Evolutionary conservation across 768 basidiomycete species (phyloP).

Genomic region (Boletellus ananiceps): DNA sequence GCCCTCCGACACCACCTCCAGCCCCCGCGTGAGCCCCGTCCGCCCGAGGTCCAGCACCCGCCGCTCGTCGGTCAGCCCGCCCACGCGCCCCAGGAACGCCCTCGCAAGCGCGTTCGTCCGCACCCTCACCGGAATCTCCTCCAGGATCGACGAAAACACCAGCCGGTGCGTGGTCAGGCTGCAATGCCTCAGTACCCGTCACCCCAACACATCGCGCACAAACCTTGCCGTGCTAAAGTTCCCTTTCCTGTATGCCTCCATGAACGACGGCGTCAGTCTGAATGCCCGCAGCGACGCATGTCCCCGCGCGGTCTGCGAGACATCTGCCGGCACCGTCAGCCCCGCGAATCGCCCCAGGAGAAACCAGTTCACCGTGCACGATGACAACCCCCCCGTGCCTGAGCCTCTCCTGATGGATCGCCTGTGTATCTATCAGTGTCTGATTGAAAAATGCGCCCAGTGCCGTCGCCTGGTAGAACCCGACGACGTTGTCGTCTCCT

Average conservation of each 20-base stretch:
- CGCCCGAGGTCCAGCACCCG: conserved; percentile 63
- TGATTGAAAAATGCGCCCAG: conserved; percentile 85
- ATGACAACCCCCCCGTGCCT: conserved; percentile 83
- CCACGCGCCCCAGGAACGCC: conserved; percentile 69
- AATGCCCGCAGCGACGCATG: conserved; percentile 90
- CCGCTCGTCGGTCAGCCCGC: conserved; percentile 32
- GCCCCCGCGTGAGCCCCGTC: conserved; percentile 63
- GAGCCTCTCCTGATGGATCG: conserved; percentile 79
- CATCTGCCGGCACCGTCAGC: conserved; percentile 44
- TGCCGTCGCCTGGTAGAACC: conserved; percentile 89
- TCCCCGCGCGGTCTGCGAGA: conserved; percentile 73
- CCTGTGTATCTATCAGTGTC: conserved; percentile 74
- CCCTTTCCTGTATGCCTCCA: conserved; percentile 74
- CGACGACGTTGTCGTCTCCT: conserved; percentile 86
- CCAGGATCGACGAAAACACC: conserved; percentile 81
- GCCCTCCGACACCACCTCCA: conserved; percentile 82
- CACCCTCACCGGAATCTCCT: conserved; percentile 81
- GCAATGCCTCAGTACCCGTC: conserved; percentile 12
- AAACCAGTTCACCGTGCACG: conserved; percentile 62
- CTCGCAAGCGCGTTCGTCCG: conserved; percentile 76
- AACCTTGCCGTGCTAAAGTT: conserved; percentile 87
- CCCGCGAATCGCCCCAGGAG: background rate
- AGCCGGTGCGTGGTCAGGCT: conserved; percentile 78
- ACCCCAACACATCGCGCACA: conserved; percentile 2
- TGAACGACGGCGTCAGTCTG: conserved; percentile 71